Percentiles rank a stretch among this genome's conserved stretches.
These are phyloP conservation scores for Hypericum perforatum DNA, from an alignment of 345 rosid species.

Conservation along the genomic window DNA sequence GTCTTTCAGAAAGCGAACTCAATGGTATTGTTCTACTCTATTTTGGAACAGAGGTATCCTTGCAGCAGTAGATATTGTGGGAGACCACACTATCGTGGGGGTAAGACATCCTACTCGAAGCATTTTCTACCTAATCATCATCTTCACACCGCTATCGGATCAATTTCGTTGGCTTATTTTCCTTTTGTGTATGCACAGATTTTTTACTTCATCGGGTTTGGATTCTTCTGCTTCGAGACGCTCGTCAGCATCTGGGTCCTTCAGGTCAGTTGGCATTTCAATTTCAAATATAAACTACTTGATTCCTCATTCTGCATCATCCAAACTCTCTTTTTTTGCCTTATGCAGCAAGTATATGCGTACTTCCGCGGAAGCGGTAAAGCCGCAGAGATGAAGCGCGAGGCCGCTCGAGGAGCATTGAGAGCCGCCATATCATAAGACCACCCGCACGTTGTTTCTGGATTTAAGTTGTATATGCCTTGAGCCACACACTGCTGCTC, in stretches of 20 bases:
- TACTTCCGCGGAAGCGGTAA: slow-evolving; percentile 28
- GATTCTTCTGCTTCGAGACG: slow-evolving; percentile 20
- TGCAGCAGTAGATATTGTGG: slow-evolving; percentile 20
- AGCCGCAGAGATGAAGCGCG: slow-evolving; percentile 24
- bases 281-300: background rate
- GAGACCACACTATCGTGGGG: slow-evolving; percentile 15
- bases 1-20: too few relatives aligned
- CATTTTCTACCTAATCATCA: background rate
- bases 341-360: slow-evolving; percentile 26
- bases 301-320: background rate
- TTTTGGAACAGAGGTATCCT: slow-evolving; percentile 20
- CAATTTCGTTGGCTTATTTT: background rate
- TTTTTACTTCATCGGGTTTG: slow-evolving; percentile 26
- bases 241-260: slow-evolving; percentile 27
- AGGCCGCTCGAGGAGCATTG: slow-evolving; percentile 28
- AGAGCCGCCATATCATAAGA: slow-evolving; percentile 17
- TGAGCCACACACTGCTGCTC: slow-evolving; percentile 1
- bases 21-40: too few relatives aligned
- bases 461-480: slow-evolving; percentile 14
- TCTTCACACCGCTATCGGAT: background rate
- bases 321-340: background rate
- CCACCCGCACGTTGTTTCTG: background rate
- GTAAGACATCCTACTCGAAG: slow-evolving; percentile 10
- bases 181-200: slow-evolving; percentile 10
- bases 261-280: slow-evolving; percentile 14